Base-by-base conservation (phyloP, 768 basidiomycete species). In the Trametes cubensis region DNA sequence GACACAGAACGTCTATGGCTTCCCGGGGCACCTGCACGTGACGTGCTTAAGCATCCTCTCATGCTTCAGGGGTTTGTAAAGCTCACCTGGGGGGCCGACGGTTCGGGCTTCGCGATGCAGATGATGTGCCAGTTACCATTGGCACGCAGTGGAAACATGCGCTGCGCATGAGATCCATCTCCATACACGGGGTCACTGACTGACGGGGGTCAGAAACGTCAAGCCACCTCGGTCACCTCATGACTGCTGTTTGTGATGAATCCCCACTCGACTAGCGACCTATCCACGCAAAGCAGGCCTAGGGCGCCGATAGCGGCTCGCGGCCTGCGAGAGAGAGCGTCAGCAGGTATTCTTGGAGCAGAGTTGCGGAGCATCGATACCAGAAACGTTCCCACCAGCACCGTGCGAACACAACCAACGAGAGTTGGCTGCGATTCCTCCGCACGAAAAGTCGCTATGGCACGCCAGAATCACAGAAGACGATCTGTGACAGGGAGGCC, bases 1-100 rank as follows among this genome's bases (percentile, higher is more conserved):
- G 62, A 63, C 57, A 49, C 47, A 63, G 58, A 30, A 53, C 54
- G 58, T 47, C 56, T 30, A 18, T 46, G 53, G n/a, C 54, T 50
- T 58, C 51, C 55, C 17, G 41, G n/a, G 34, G 40, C 23, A 46
- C 53, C 42, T 53, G 48, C 63, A 64, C 63, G 58, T 64, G 63
- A 56, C 38, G n/a, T 60, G 54, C 17, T 30, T 45, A 50, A 60
- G 54, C 63, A 60, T 52, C 63, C 63, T 64, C 58, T 64, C 63
- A 60, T 25, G 42, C 55, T 41, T 44, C 45, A 60, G 58, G 55
- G 55, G 63, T 64, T 64, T 56, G 34, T 52, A 50, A 64, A 40
- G 20, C 55, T 53, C 62, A 54, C 62, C 58, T 44, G 57, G 48
- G 28, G 41, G 26, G 34, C 62, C 56, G 62, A 54, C 8, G 25